These are phyloP conservation scores for Colletotrichum paranaense DNA, from an alignment of 2,329 filamentous ascomycete species.

Conservation along the genomic window DNA sequence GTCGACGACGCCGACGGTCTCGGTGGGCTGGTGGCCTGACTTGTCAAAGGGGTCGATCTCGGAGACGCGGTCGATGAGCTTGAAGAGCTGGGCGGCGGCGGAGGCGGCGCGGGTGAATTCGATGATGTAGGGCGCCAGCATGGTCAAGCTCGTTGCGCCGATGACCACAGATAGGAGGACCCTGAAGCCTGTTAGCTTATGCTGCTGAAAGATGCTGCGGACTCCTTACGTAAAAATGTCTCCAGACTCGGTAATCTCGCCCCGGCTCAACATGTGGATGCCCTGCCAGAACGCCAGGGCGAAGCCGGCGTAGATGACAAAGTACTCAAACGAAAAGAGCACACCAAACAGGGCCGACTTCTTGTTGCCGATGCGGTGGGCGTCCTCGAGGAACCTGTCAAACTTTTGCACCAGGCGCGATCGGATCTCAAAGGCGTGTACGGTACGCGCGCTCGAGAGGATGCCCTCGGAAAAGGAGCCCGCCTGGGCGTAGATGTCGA, in stretches of 20 bases:
- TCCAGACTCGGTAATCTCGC: conserved; percentile 50
- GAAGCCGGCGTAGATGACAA: conserved; percentile 54
- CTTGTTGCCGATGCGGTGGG: conserved; percentile 49
- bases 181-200: conserved; percentile 34
- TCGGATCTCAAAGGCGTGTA: conserved; percentile 56
- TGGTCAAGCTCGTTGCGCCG: conserved; percentile 49
- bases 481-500: conserved; percentile 48
- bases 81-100: conserved; percentile 49
- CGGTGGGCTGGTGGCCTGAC: conserved; percentile 43
- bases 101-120: conserved; percentile 52
- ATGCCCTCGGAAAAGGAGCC: conserved; percentile 50
- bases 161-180: conserved; percentile 53
- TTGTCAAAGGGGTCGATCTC: conserved; percentile 49
- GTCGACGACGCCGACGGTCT: conserved; percentile 47
- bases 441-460: conserved; percentile 50
- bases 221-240: conserved; percentile 51
- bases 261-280: conserved; percentile 48
- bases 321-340: conserved; percentile 52
- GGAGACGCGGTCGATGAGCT: conserved; percentile 51
- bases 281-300: conserved; percentile 59
- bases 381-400: conserved; percentile 50
- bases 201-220: no score
- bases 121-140: conserved; percentile 50
- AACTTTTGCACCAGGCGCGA: conserved; percentile 51
- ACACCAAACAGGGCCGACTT: conserved; percentile 51